These are phyloP conservation scores for Melaleuca alternifolia DNA, from an alignment of 345 rosid genomes.

Conservation along the genomic window DNA sequence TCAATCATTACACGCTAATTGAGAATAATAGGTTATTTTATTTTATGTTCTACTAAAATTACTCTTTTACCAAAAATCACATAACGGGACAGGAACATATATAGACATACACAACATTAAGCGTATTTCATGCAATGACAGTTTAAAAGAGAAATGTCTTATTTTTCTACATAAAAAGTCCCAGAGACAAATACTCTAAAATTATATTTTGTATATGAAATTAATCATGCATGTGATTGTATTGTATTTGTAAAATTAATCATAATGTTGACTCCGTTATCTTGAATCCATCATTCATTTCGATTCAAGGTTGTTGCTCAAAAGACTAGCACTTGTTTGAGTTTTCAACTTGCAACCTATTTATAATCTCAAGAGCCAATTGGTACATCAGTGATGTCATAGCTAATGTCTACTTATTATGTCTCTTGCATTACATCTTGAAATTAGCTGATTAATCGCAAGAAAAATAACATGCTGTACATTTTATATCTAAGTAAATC, in stretches of 20 bases:
- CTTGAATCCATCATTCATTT: background rate
- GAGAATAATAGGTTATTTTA: background rate
- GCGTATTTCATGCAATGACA: background rate
- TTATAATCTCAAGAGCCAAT: background rate
- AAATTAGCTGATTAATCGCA: background rate
- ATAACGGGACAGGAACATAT: background rate
- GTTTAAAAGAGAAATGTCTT: background rate
- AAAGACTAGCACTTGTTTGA: background rate
- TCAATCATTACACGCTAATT: background rate
- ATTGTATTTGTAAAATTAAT: background rate
- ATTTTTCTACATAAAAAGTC: background rate
- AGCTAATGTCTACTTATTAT: background rate
- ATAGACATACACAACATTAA: background rate
- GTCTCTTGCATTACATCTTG: background rate
- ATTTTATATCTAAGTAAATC: background rate
- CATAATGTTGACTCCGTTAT: background rate
- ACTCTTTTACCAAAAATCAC: background rate
- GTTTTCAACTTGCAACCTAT: background rate
- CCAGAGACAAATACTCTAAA: background rate
- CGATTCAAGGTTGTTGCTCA: background rate
- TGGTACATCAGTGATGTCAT: background rate
- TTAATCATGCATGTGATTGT: background rate
- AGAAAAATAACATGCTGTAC: background rate
- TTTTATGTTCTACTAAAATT: background rate
- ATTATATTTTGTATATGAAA: background rate